Conservation (phyloP, 192 early-diverging fungal genomes). For the Backusella morwellensis region DNA sequence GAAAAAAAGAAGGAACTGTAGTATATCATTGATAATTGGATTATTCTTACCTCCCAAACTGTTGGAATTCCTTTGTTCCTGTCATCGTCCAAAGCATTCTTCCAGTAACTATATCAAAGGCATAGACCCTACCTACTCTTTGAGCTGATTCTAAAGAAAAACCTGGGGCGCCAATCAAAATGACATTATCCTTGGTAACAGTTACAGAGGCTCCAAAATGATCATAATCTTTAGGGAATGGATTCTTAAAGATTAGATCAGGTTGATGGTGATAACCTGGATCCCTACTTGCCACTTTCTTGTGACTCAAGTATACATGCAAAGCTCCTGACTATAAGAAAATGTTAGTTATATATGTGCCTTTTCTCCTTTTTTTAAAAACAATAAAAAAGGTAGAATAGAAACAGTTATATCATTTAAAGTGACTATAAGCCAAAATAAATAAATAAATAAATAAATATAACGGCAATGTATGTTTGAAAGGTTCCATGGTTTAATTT, state of each 20-base stretch:
- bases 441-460: background rate
- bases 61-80: slow-evolving; percentile 33
- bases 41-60: slow-evolving; percentile 36
- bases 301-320: slow-evolving; percentile 37
- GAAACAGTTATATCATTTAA: background rate
- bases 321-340: slow-evolving; percentile 44
- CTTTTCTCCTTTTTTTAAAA: background rate
- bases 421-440: background rate
- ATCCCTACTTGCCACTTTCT: background rate
- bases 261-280: background rate
- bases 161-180: slow-evolving; percentile 37
- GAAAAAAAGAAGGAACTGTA: background rate
- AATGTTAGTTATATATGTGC: slow-evolving; percentile 3
- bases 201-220: slow-evolving; percentile 31
- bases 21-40: background rate
- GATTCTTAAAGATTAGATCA: slow-evolving; percentile 9
- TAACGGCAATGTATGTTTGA: background rate
- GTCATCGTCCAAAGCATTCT: slow-evolving; percentile 24
- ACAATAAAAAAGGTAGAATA: background rate
- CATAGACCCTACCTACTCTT: slow-evolving; percentile 35
- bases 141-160: slow-evolving; percentile 6
- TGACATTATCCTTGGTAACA: background rate
- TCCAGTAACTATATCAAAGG: slow-evolving; percentile 18
- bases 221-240: slow-evolving; percentile 14
- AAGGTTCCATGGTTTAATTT: background rate